Evolutionary conservation across 179 eudicot species (phyloP).

Genomic region (Beta macrorhiza): DNA sequence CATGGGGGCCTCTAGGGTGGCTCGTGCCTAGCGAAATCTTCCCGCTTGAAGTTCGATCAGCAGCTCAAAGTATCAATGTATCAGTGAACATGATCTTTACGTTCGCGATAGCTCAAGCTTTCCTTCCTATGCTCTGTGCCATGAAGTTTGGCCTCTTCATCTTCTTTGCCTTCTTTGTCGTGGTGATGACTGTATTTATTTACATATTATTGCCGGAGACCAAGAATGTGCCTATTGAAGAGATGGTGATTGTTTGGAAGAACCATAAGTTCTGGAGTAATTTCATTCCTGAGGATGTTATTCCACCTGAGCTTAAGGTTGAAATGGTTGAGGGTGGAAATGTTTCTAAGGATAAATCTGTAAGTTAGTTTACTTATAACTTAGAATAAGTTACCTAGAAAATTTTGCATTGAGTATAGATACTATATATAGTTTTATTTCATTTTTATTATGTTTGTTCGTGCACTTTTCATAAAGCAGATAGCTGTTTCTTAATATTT

Average conservation of each 20-base stretch:
- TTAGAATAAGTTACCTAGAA: no score
- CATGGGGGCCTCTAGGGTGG: constrained; percentile 54
- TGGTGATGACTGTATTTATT: constrained; percentile 27
- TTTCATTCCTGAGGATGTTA: constrained; percentile 22
- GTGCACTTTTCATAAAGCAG: no score
- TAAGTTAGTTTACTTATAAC: no score
- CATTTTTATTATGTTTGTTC: no score
- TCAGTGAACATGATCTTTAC: constrained; percentile 64
- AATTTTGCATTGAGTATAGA: no score
- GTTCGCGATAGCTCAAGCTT: constrained; percentile 54
- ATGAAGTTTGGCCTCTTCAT: constrained; percentile 38
- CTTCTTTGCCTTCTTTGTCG: constrained; percentile 32
- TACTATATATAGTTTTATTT: no score
- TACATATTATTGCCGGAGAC: constrained; percentile 34
- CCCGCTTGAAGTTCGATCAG: constrained; percentile 54
- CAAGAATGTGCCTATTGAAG: constrained; percentile 35
- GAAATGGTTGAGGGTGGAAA: no score
- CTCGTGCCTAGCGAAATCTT: constrained; percentile 59
- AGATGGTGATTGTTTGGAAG: constrained; percentile 34
- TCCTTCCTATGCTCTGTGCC: constrained; percentile 60
- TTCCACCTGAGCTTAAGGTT: background rate
- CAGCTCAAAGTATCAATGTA: constrained; percentile 48
- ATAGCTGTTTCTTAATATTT: no score
- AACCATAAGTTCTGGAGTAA: constrained; percentile 28
- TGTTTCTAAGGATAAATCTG: no score